Conservation (phyloP, 1,139 yeast genomes). For the Diutina scorzettiae region DNA sequence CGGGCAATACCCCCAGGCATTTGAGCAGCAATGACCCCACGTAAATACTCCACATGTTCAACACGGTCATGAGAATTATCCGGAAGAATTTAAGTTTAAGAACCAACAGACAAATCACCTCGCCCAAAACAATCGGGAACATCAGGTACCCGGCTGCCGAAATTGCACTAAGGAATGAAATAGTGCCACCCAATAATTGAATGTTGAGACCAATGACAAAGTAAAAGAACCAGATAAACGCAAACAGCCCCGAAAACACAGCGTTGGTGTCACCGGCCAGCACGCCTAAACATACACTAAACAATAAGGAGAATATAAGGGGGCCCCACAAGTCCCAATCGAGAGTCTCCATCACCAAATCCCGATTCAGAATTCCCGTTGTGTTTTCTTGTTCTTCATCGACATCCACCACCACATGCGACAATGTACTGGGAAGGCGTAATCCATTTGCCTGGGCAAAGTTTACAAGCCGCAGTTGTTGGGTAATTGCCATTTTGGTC, state of each 20-base stretch:
- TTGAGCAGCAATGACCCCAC: conserved; percentile 56
- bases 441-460: conserved; percentile 36
- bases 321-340: conserved; percentile 96
- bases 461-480: conserved; percentile 30
- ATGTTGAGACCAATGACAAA: conserved; percentile 52
- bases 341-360: conserved; percentile 21
- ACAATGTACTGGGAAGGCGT: conserved; percentile 25
- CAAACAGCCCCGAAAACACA: conserved; percentile 40
- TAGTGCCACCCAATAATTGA: conserved; percentile 63
- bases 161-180: conserved; percentile 66
- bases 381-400: conserved; percentile 18
- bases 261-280: conserved; percentile 28
- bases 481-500: conserved; percentile 28
- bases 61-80: conserved; percentile 36
- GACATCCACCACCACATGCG: conserved; percentile 17
- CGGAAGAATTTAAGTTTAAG: conserved; percentile 41
- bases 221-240: conserved; percentile 46
- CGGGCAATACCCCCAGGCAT: conserved; percentile 58
- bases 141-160: conserved; percentile 74
- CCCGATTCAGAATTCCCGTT: conserved; percentile 10
- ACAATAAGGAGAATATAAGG: conserved; percentile 53
- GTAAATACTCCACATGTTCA: conserved; percentile 64
- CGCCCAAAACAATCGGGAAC: conserved; percentile 65
- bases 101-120: conserved; percentile 45
- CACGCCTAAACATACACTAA: conserved; percentile 43